These are phyloP conservation scores for Neostapfia colusana DNA, from an alignment of 176 grass and related monocot species.

Conservation along the genomic window DNA sequence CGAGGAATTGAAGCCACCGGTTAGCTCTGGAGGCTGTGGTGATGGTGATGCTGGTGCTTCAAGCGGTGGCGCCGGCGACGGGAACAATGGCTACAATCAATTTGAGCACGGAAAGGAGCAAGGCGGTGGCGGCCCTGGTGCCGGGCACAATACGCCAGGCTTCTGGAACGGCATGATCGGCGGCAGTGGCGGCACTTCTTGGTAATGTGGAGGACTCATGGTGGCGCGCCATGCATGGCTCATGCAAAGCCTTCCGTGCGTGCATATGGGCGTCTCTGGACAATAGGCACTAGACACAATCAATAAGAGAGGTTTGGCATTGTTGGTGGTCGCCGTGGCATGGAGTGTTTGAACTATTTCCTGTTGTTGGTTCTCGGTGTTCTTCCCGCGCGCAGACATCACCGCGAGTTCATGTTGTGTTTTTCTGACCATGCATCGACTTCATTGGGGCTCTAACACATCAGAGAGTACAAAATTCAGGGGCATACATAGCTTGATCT, in stretches of 20 bases:
- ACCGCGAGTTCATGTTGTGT: conserved; percentile 38
- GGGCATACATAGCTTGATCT: conserved; percentile 35
- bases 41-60: conserved; percentile 22
- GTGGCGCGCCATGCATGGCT: conserved; percentile 46
- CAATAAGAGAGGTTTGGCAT: conserved; percentile 52
- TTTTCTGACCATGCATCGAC: conserved; percentile 38
- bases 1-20: conserved; percentile 69
- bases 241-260: conserved; percentile 24
- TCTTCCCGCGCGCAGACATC: conserved; percentile 6
- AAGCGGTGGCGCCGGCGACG: conserved; percentile 34
- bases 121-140: neutral
- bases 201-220: conserved; percentile 41
- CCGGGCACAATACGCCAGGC: conserved; percentile 44
- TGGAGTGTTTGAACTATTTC: conserved; percentile 46
- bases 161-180: conserved; percentile 68
- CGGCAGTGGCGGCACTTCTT: conserved; percentile 64
- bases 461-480: conserved; percentile 26
- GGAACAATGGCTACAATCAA: conserved; percentile 32
- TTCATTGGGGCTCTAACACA: conserved; percentile 52
- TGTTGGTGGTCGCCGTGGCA: conserved; percentile 32
- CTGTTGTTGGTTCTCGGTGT: conserved; percentile 39
- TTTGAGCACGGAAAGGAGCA: conserved; percentile 58
- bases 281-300: conserved; percentile 39
- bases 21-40: conserved; percentile 17
- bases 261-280: conserved; percentile 10